A percentile compares a stretch with the other conserved stretches of the same genome.
Evolutionary conservation across 257 asterid species (phyloP).

Genomic region (Scutellaria minor): DNA sequence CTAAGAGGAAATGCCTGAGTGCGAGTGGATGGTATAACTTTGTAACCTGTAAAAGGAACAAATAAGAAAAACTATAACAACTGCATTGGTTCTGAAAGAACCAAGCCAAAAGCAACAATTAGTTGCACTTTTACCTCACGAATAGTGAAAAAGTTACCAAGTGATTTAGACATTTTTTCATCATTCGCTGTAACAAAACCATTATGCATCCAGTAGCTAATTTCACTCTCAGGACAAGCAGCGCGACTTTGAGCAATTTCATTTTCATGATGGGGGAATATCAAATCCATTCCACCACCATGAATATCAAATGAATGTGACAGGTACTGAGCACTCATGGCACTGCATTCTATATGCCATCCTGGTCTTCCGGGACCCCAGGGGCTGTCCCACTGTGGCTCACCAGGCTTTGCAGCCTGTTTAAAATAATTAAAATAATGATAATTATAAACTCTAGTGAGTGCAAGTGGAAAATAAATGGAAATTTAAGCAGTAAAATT

Average conservation of each 20-base stretch:
- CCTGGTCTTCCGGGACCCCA: conserved; percentile 99
- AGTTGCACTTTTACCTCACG: conserved; percentile 46
- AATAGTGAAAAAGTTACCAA: conserved; percentile 83
- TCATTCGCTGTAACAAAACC: conserved; percentile 82
- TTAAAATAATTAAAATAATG: conserved; percentile 1
- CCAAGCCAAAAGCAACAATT: no score
- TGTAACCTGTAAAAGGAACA: conserved; percentile 56
- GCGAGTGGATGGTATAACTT: conserved; percentile 85
- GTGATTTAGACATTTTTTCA: conserved; percentile 89
- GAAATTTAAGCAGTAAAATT: no score
- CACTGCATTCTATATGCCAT: conserved; percentile 97
- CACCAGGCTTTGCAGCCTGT: conserved; percentile 91
- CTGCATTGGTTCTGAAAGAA: no score
- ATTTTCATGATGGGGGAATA: conserved; percentile 89
- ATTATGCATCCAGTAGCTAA: conserved; percentile 82
- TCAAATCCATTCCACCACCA: conserved; percentile 96
- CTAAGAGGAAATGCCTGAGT: conserved; percentile 79
- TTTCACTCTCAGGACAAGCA: conserved; percentile 78
- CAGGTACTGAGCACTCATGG: conserved; percentile 89
- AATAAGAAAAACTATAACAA: no score
- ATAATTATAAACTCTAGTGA: not conserved
- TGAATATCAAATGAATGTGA: conserved; percentile 81
- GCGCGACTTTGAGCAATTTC: conserved; percentile 94
- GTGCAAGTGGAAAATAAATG: no score
- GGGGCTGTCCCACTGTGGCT: conserved; percentile 90